A percentile compares a stretch with the other conserved stretches of the same genome.
Conservation (phyloP, 2,329 filamentous ascomycete species). For the Exophiala spinifera region DNA sequence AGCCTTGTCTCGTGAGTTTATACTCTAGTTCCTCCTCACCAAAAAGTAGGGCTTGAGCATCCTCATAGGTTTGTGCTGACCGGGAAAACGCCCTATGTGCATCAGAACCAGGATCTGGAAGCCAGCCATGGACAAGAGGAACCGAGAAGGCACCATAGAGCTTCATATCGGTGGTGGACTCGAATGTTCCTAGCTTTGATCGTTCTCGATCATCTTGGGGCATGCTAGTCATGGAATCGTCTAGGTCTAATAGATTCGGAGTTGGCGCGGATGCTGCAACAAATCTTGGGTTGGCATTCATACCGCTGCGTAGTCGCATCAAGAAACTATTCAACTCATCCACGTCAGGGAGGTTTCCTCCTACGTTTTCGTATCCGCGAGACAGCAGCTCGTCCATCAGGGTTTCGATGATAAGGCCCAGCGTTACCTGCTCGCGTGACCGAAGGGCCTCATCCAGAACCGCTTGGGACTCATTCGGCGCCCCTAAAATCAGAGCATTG, state of each 20-base stretch:
- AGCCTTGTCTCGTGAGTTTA: slow-evolving; percentile 63
- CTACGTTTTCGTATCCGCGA: slow-evolving; percentile 56
- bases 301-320: slow-evolving; percentile 84
- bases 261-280: slow-evolving; percentile 57
- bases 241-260: slow-evolving; percentile 37
- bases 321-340: slow-evolving; percentile 84
- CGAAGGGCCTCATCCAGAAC: slow-evolving; percentile 74
- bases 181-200: slow-evolving; percentile 68
- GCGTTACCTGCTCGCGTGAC: slow-evolving; percentile 80
- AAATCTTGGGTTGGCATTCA: slow-evolving; percentile 96
- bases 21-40: slow-evolving; percentile 83
- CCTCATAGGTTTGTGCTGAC: slow-evolving; percentile 81
- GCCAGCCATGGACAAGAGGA: slow-evolving; percentile 89
- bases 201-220: slow-evolving; percentile 14
- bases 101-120: slow-evolving; percentile 63
- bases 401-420: slow-evolving; percentile 80
- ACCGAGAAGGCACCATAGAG: slow-evolving; percentile 87
- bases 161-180: slow-evolving; percentile 82
- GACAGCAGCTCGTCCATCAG: slow-evolving; percentile 93
- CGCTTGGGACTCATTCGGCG: slow-evolving; percentile 63
- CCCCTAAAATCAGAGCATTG: slow-evolving; percentile 84
- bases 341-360: slow-evolving; percentile 72
- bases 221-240: slow-evolving; percentile 24
- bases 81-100: slow-evolving; percentile 66
- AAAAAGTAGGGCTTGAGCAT: slow-evolving; percentile 85